Evolutionary conservation across 345 rosid species (phyloP), one percentile per base, ranked within the genome.

Genomic region (Diplotaxis tenuifolia): DNA sequence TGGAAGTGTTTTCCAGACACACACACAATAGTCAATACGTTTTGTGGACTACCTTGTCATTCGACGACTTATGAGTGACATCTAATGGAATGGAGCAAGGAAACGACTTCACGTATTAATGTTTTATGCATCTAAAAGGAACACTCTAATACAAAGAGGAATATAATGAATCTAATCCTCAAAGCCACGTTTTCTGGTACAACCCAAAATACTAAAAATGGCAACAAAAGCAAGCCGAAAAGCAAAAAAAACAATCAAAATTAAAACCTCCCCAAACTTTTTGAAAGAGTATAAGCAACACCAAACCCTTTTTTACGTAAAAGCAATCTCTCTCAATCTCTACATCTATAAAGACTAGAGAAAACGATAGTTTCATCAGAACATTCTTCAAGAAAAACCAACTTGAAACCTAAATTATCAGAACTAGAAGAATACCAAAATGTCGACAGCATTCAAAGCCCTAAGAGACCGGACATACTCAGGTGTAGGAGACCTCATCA

Each of bases 401-500:
- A 67, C 20, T 19, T 6, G 28, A 64, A 57, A 54, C 29, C 10
- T 22, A 29, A 58, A 11, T 29, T 12, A 68, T 27, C 45, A 53
- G 34, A 63, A 22, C 16, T 22, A 22, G 22, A 28, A 57, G 49
- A 47, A 11, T 7, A 14, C 2, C 5, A 75, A 68, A 27, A 77
- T 77, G 80, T 58, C 78, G 71, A 74, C 25, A 73, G 69, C 86
- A 15, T 65, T 84, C 27, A 76, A 45, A 65, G 79, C 85, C 54
- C 52, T 82, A 25, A 59, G 76, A 31, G 92, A 76, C 65, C 75
- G 42, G 72, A 80, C 92, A 22, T 80, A 85, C 18, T 42, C 82
- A 4, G 85, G 92, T 3, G 28, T 89, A 1, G 94, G 97, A 0
- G 92, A 84, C 80, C 90, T 93, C 55, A 65, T 93, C 77, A 89